Base-by-base conservation (phyloP, 495 filamentous ascomycete genomes). In the Hypoxylon rickii region DNA sequence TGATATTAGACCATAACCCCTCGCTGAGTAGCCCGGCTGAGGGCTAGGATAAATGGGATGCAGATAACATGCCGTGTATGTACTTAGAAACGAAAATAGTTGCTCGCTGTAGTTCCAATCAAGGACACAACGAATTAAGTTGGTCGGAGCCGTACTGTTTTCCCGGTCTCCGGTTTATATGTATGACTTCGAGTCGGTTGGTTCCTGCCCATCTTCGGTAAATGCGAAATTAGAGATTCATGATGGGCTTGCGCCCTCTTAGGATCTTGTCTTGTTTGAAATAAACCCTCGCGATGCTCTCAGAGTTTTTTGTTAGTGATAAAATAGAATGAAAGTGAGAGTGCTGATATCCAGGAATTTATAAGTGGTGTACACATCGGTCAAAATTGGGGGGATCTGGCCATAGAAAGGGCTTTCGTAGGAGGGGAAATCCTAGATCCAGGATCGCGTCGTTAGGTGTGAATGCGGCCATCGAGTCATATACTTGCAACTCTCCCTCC, bases 401-500 rank as follows among this genome's bases (percentile, higher is more conserved):
- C 16, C 19, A 16, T 7, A 20, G 24, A 18, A 46, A 38, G 3
- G 29, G 19, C 34, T 15, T 1, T 33, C 44, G 36, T 24, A 11
- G 7, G 19, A 48, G 4, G 17, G 38, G 26, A 15, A 21, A 20
- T 17, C 34, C 21, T 13, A 4, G 18, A 44, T 33, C 24, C 16
- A 34, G 12, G 31, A 34, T 3, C 12, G 12, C 0, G 48, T 12
- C 6, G 44, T 42, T 11, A 33, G 36, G 16, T 56, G 16, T 37
- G 32, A 22, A 40, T 34, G 16, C 18, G 3, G 34, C 22, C 39
- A 13, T 18, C 12, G 4, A 19, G 44, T 76, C 55, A 79, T 44
- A 79, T 76, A 48, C 72, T 79, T 16, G 75, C 76, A 18, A 77
- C 68, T 36, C 75, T 56, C 24, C 66, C 67, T 55, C 65, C 55